Evolutionary conservation across 1,139 yeast genomes (phyloP), one percentile per base, ranked within the genome.

Genomic region (Candida glucosophila): DNA sequence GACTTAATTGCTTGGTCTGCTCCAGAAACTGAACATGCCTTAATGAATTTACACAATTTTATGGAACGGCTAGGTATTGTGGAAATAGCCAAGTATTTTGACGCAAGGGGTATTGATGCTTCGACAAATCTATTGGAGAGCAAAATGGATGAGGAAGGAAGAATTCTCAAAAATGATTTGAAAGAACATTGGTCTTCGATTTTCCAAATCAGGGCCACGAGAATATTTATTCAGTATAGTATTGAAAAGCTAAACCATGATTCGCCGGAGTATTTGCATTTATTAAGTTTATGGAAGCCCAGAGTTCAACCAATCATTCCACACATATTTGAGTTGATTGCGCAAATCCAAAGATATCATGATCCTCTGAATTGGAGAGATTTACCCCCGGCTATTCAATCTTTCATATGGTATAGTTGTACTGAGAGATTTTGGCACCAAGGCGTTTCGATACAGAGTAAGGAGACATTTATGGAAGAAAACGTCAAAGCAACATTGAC

Each of bases 371-470:
- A 90, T 49, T 90, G 98, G 97, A 63, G 61, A 10, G 82, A 75
- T 23, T 62, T 92, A 25, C 97, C 98, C 0, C 71, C 69, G 3
- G 93, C 85, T 30, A 96, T 90, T 2, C 96, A 83, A 47, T 66
- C 90, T 2, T 90, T 92, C 60, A 95, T 90, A 9, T 70, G 73
- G 38, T 81, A 83, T 41, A 79, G 93, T 38, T 81, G 94, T 26
- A 74, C 78, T 48, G 98, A 92, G 56, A 66, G 97, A 41, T 90
- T 90, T 49, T 92, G 99, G 98, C 97, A 92, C 47, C 94, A 88
- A 35, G 98, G 98, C 11, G 93, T 93, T 12, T 83, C 95, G 2
- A 82, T 83, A 31, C 94, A 90, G 52, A 78, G 95, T 5, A 80
- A 85, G 41, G 98, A 92, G 47, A 88, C 93, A 22, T 92, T 92